Base-by-base conservation (phyloP, 2,329 filamentous ascomycete species). In the Colletotrichum higginsianum region DNA sequence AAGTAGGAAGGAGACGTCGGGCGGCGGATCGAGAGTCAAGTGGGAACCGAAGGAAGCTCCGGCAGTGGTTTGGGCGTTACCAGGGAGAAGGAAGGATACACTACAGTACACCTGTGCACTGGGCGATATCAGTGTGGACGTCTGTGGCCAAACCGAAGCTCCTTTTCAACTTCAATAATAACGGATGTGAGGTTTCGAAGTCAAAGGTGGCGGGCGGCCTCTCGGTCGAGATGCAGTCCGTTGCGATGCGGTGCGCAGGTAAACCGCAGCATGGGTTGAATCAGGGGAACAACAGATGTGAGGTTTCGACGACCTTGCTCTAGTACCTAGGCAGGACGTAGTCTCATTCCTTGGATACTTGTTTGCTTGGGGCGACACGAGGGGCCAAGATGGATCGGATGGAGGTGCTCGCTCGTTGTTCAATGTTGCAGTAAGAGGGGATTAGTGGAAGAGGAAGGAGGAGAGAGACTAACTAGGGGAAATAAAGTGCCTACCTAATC, bases 1-100 rank as follows among this genome's bases (percentile, higher is more conserved):
- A 74, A 74, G 69, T 73, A 70, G 61, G 72, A 74, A 74, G 72
- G 69, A 74, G 68, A 65, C 40, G 57, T 61, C 44, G 40, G 55
- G 30, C 68, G 55, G n/a, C 35, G 21, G 68, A 49, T 42, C 12
- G 26, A 46, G 16, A 55, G 52, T 47, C 35, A 68, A 47, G 65
- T 63, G 58, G 58, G 53, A 50, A 68, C 65, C 30, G 5, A 15
- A 38, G 46, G 23, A 18, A 46, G 38, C 16, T 63, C 65, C 65
- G 57, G 60, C 40, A 60, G 38, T 67, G 68, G 46, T 26, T 50
- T 42, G 55, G 18, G 65, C 58, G 52, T 71, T 26, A 49, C 57
- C 42, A 58, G 57, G 49, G 8, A 26, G 40, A 8, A 38, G 35
- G 35, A 11, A 38, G 9, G 35, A 38, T 38, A 38, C 11, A 38